Evolutionary conservation across 805 yeast species (phyloP).

Genomic region (Candida manassasensis): DNA sequence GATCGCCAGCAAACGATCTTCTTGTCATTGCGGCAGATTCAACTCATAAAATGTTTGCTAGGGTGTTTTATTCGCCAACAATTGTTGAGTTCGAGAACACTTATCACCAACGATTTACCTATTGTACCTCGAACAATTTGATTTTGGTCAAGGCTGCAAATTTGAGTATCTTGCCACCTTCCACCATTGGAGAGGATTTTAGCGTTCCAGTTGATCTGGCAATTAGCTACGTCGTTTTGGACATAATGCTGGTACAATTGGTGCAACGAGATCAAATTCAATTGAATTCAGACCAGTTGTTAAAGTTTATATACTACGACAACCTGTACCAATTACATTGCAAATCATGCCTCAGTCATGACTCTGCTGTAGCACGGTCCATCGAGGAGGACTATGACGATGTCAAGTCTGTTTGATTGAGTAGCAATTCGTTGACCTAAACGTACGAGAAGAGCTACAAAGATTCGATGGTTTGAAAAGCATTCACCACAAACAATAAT

Average conservation of each 20-base stretch:
- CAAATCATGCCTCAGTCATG: background rate
- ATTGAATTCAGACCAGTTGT: conserved; percentile 10
- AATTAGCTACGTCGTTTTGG: conserved; percentile 21
- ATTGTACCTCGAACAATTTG: conserved; percentile 20
- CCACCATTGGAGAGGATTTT: conserved; percentile 10
- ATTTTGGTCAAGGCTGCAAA: conserved; percentile 25
- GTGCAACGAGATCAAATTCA: conserved; percentile 28
- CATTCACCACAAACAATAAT: too few relatives aligned
- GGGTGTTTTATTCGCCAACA: conserved; percentile 23
- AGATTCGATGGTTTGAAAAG: too few relatives aligned
- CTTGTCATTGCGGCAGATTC: conserved; percentile 30
- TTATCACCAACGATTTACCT: conserved; percentile 32
- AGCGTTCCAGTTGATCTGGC: conserved; percentile 8
- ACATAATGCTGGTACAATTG: conserved; percentile 25
- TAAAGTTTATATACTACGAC: conserved; percentile 2
- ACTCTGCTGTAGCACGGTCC: background rate
- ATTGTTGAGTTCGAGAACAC: conserved; percentile 26
- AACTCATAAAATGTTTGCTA: conserved; percentile 25
- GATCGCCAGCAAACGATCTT: conserved; percentile 19
- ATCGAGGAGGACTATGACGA: conserved; percentile 1
- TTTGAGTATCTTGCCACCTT: conserved; percentile 18
- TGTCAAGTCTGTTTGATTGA: background rate
- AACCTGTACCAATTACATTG: background rate
- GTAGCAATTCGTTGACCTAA: background rate
- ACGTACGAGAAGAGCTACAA: too few relatives aligned